These are phyloP conservation scores for Paecilomyces sp. DNA, from an alignment of 2,329 filamentous ascomycete genomes.

Conservation along the genomic window DNA sequence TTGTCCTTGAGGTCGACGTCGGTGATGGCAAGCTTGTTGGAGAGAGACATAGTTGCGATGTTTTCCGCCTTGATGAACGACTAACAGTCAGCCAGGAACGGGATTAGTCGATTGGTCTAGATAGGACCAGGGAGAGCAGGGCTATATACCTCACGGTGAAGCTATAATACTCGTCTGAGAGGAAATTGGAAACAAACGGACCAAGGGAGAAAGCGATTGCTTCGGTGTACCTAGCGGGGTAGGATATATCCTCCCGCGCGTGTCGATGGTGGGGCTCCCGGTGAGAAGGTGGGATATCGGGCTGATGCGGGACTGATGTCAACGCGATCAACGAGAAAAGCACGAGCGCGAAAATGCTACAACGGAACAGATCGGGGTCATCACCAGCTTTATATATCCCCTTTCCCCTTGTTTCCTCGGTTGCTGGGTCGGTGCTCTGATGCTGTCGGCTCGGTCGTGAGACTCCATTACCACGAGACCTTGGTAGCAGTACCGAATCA, in stretches of 20 bases:
- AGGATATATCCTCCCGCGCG: background rate
- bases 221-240: background rate
- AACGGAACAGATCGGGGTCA: conserved; percentile 22
- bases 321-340: conserved; percentile 10
- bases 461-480: background rate
- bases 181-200: background rate
- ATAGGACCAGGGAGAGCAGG: background rate
- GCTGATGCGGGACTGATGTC: conserved; percentile 38
- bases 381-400: conserved; percentile 3
- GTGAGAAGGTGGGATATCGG: conserved; percentile 21
- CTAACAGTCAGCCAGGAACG: background rate
- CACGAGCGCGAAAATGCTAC: conserved; percentile 1
- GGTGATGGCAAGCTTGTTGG: conserved; percentile 94
- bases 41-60: conserved; percentile 71
- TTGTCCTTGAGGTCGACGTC: conserved; percentile 98
- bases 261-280: conserved; percentile 15
- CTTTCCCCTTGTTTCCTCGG: background rate
- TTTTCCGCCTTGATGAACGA: background rate
- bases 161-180: background rate
- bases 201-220: background rate
- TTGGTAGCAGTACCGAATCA: background rate
- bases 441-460: background rate
- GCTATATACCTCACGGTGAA: background rate
- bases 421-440: background rate
- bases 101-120: background rate